Conservation (phyloP, 2,329 filamentous ascomycete species). For the Venturiaceae sp. region DNA sequence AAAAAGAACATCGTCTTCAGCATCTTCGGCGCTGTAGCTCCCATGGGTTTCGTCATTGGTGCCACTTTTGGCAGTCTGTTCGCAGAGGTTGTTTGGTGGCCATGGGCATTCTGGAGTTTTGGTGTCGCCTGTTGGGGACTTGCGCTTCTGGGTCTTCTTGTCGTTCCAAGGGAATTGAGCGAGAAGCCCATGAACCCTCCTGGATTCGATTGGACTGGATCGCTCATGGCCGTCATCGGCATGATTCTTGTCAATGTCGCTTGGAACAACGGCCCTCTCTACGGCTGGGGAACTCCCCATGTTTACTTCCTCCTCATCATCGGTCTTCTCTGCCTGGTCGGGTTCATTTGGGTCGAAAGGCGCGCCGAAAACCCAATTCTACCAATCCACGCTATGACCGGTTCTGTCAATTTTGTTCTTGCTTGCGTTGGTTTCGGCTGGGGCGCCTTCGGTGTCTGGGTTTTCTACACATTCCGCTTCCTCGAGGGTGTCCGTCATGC, state of each 20-base stretch:
- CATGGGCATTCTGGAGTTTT: constrained; percentile 16
- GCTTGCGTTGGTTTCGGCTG: constrained; percentile 18
- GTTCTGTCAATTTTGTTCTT: constrained; percentile 19
- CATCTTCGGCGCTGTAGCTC: constrained; percentile 12
- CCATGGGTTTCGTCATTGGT: constrained; percentile 11
- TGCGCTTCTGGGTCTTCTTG: constrained; percentile 5
- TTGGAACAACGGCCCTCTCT: constrained; percentile 20
- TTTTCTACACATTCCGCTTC: constrained; percentile 26
- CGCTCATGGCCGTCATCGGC: constrained; percentile 15
- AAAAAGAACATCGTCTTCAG: constrained; percentile 19
- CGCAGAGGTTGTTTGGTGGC: constrained; percentile 10
- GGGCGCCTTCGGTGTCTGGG: constrained; percentile 23
- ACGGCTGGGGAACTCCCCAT: constrained; percentile 17
- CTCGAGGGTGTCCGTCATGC: constrained; percentile 20
- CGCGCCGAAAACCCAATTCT: constrained; percentile 19
- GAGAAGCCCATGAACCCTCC: constrained; percentile 11
- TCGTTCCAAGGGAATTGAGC: constrained; percentile 10
- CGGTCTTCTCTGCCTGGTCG: constrained; percentile 15
- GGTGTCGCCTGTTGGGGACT: constrained; percentile 8
- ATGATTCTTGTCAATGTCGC: constrained; percentile 20
- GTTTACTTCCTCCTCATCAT: constrained; percentile 20
- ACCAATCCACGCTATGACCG: constrained; percentile 18
- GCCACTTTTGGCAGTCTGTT: constrained; percentile 11
- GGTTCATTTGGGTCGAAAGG: constrained; percentile 19
- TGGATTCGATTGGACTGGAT: constrained; percentile 19